These are phyloP conservation scores for Stenocarpella maydis DNA, from an alignment of 2,329 filamentous ascomycete species.

Conservation along the genomic window DNA sequence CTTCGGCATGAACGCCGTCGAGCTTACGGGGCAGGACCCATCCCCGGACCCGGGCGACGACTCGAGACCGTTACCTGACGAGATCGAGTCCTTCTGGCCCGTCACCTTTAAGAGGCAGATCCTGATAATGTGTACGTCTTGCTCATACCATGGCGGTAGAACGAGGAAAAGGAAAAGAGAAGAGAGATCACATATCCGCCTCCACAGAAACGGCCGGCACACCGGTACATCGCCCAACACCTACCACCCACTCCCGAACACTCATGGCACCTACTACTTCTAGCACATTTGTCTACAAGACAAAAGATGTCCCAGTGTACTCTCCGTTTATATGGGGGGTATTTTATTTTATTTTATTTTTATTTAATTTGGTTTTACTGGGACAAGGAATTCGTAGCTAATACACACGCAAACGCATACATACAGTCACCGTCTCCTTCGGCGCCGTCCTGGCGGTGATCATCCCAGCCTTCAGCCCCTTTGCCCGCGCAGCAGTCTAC, in stretches of 20 bases:
- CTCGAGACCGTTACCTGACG: slow-evolving; percentile 9
- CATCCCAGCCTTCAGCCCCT: slow-evolving; percentile 31
- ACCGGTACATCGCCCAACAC: too few species aligned
- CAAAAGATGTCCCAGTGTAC: too few species aligned
- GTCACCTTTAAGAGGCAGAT: slow-evolving; percentile 32
- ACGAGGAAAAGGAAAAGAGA: too few species aligned
- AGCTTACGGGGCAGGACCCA: slow-evolving; percentile 27
- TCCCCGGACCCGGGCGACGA: not conserved
- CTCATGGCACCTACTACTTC: too few species aligned
- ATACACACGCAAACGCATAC: not conserved
- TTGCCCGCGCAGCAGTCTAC: slow-evolving; percentile 20
- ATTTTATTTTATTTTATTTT: too few species aligned
- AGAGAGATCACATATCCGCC: too few species aligned
- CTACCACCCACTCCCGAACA: too few species aligned
- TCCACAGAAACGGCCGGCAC: too few species aligned
- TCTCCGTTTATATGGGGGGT: too few species aligned
- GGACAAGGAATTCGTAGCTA: not conserved
- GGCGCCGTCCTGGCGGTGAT: slow-evolving; percentile 27
- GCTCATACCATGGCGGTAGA: not conserved
- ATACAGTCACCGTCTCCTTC: slow-evolving; percentile 30
- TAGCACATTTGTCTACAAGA: too few species aligned
- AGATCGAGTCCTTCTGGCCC: slow-evolving; percentile 30
- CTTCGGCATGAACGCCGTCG: slow-evolving; percentile 50
- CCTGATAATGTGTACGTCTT: slow-evolving; percentile 29
- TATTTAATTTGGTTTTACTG: too few species aligned